Percentiles rank a stretch among this genome's conserved stretches.
These are phyloP conservation scores for Collybiopsis confluens DNA, from an alignment of 768 basidiomycete genomes.

Conservation along the genomic window DNA sequence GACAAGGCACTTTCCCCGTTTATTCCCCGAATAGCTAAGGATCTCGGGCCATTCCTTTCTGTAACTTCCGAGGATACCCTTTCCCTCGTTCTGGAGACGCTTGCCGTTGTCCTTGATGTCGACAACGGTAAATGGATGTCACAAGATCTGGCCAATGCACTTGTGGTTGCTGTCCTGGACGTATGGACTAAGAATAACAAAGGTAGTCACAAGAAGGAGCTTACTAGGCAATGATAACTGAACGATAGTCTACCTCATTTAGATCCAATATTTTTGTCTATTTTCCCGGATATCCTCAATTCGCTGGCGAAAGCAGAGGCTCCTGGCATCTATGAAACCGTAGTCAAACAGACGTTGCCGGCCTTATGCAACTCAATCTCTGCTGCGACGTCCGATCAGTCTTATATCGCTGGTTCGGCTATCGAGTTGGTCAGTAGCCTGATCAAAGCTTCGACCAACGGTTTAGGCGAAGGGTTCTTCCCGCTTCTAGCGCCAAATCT, in stretches of 20 bases:
- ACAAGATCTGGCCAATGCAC: slow-evolving; percentile 54
- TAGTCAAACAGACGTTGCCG: slow-evolving; percentile 73
- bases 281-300: slow-evolving; percentile 76
- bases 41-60: slow-evolving; percentile 79
- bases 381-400: slow-evolving; percentile 53
- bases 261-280: slow-evolving; percentile 88
- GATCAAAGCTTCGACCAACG: slow-evolving; percentile 50
- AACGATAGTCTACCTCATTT: slow-evolving; percentile 6
- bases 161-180: slow-evolving; percentile 66
- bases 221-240: not conserved
- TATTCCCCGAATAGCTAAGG: slow-evolving; percentile 70
- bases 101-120: slow-evolving; percentile 75
- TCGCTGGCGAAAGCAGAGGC: slow-evolving; percentile 61
- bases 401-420: slow-evolving; percentile 75
- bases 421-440: slow-evolving; percentile 79
- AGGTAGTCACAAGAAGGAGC: slow-evolving; percentile 40
- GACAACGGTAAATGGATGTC: slow-evolving; percentile 73
- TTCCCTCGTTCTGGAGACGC: slow-evolving; percentile 80
- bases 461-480: slow-evolving; percentile 81
- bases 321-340: slow-evolving; percentile 61
- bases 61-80: slow-evolving; percentile 85
- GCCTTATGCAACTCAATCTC: slow-evolving; percentile 62
- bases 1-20: slow-evolving; percentile 57
- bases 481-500: slow-evolving; percentile 67
- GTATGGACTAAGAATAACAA: slow-evolving; percentile 87